Conservation (phyloP, 768 basidiomycete species). For the Cystofilobasidium macerans region DNA sequence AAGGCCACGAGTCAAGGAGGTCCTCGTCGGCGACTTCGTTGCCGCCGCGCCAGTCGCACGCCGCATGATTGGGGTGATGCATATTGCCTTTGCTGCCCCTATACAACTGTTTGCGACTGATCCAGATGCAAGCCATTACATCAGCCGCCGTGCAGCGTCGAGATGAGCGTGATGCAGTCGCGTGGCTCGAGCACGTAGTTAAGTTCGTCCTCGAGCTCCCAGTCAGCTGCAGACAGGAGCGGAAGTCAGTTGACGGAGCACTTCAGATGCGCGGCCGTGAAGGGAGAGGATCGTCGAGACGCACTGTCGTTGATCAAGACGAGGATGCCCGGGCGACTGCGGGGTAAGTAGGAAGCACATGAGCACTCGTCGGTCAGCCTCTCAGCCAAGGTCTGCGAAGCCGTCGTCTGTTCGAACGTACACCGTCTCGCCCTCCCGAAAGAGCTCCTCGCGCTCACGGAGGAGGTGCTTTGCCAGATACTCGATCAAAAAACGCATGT, state of each 20-base stretch:
- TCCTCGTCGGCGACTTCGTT: no score
- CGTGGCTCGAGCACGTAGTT: constrained; percentile 63
- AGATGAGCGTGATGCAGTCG: constrained; percentile 94
- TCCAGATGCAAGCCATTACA: neutral
- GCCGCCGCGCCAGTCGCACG: no score
- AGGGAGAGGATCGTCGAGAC: neutral
- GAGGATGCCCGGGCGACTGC: constrained; percentile 89
- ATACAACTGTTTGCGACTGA: no score
- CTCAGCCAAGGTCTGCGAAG: no score
- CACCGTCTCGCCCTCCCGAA: constrained; percentile 79
- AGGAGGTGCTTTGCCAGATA: constrained; percentile 67
- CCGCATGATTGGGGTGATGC: no score
- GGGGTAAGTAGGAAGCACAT: no score
- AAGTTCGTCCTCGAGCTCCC: constrained; percentile 93
- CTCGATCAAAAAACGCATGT: constrained; percentile 65
- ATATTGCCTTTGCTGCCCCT: no score
- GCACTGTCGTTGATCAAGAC: constrained; percentile 80
- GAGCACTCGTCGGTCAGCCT: no score
- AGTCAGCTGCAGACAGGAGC: constrained; percentile 49
- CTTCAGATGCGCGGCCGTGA: neutral
- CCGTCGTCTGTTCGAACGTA: no score
- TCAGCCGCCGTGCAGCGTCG: constrained; percentile 83
- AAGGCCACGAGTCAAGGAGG: no score
- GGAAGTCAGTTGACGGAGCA: neutral
- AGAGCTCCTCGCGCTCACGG: constrained; percentile 75